phyloP scores from a whole-genome alignment of 192 early-diverging fungal species.

The Neocallimastix lanati region DNA sequence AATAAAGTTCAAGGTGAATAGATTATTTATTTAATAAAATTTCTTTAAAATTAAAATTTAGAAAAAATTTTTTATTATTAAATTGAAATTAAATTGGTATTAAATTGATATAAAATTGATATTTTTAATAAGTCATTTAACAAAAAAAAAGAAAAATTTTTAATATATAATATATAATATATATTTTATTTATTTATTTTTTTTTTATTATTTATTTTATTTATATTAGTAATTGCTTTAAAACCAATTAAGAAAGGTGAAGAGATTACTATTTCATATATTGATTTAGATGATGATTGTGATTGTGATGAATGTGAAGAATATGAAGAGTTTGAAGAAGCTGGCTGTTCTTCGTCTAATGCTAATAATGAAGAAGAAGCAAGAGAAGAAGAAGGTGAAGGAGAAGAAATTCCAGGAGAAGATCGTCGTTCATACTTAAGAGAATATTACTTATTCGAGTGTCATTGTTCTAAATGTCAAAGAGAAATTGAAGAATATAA shows the following conservation, averaged over 20 bases:
- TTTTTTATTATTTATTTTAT: too few relatives aligned
- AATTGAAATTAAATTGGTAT: too few relatives aligned
- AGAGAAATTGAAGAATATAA: not conserved
- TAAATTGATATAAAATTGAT: too few relatives aligned
- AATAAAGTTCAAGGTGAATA: not conserved
- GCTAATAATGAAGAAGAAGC: not conserved
- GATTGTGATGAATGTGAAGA: not conserved
- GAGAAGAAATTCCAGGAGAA: not conserved
- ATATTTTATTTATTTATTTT: too few relatives aligned
- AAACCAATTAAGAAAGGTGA: not conserved
- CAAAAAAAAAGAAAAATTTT: too few relatives aligned
- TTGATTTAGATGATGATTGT: not conserved
- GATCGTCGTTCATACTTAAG: not conserved
- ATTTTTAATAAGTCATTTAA: too few relatives aligned
- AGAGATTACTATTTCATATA: not conserved
- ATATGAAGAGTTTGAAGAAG: not conserved
- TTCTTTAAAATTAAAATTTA: too few relatives aligned
- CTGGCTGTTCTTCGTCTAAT: too few relatives aligned
- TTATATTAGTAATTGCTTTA: not conserved
- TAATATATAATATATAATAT: too few relatives aligned
- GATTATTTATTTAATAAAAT: too few relatives aligned
- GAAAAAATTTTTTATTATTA: too few relatives aligned
- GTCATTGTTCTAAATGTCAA: not conserved
- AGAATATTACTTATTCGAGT: conserved; percentile 2
- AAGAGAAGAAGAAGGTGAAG: not conserved